Evolutionary conservation across 2,329 filamentous ascomycete species (phyloP).

Genomic region (Metarhizium brunneum): DNA sequence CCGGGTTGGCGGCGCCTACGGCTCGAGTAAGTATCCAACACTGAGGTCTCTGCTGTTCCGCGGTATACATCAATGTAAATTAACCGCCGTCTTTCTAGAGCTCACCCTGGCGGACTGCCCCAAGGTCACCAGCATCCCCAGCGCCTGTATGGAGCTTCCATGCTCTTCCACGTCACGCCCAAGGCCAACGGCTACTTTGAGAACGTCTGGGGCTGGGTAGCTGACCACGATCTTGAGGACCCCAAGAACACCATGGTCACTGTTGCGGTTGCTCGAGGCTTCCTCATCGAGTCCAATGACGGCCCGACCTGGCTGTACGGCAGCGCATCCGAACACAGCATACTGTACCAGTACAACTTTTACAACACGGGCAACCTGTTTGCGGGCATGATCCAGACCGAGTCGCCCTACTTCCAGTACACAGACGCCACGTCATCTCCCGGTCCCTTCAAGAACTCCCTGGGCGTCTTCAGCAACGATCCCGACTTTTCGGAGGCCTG

Average conservation of each 20-base stretch:
- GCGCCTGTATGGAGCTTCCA: conserved; percentile 49
- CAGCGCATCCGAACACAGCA: conserved; percentile 39
- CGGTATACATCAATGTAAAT: too few relatives aligned
- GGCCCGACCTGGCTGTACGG: conserved; percentile 30
- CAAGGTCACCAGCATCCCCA: conserved; percentile 28
- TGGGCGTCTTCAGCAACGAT: conserved; percentile 7
- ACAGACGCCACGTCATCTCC: conserved; percentile 7
- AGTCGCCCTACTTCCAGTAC: conserved; percentile 54
- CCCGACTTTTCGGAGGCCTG: conserved; percentile 5
- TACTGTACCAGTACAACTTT: conserved; percentile 43
- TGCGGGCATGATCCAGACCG: conserved; percentile 56
- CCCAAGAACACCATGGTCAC: conserved; percentile 45
- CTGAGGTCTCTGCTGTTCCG: too few relatives aligned
- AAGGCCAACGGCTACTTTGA: conserved; percentile 40
- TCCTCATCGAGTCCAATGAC: conserved; percentile 22
- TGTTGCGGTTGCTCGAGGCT: conserved; percentile 25
- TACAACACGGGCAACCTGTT: conserved; percentile 36
- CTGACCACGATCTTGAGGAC: conserved; percentile 42
- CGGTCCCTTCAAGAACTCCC: conserved; percentile 9
- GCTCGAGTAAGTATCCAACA: conserved; percentile 34
- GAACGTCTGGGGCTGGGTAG: conserved; percentile 57
- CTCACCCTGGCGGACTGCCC: conserved; percentile 44
- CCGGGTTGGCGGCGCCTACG: conserved; percentile 60
- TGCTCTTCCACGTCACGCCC: conserved; percentile 37
- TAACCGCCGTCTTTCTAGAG: conserved; percentile 31